These are phyloP conservation scores for Schwanniomyces occidentalis DNA, from an alignment of 805 yeast genomes.

Conservation along the genomic window DNA sequence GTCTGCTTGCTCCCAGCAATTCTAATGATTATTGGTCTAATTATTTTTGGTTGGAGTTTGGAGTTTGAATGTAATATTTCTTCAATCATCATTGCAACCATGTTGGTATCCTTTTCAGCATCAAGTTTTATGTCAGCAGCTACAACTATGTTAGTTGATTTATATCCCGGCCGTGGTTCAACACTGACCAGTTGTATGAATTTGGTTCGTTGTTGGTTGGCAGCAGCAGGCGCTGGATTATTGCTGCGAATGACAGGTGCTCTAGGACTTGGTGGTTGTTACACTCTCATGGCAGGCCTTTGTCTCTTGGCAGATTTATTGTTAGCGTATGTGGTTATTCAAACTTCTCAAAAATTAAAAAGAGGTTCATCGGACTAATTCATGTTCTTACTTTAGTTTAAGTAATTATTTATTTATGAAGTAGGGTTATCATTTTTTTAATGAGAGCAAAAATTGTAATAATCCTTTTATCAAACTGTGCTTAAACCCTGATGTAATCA, in stretches of 20 bases:
- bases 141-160: slow-evolving; percentile 72
- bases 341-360: too few species aligned
- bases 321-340: slow-evolving; percentile 10
- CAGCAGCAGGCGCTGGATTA: slow-evolving; percentile 71
- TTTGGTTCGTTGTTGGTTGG: slow-evolving; percentile 67
- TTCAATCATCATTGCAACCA: slow-evolving; percentile 58
- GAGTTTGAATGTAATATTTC: slow-evolving; percentile 47
- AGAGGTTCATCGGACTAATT: too few species aligned
- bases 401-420: too few species aligned
- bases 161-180: slow-evolving; percentile 69
- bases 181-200: slow-evolving; percentile 75
- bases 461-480: too few species aligned
- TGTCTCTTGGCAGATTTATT: slow-evolving; percentile 13
- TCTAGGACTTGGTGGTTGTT: slow-evolving; percentile 74
- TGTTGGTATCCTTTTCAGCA: slow-evolving; percentile 57
- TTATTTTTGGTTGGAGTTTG: slow-evolving; percentile 72
- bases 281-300: slow-evolving; percentile 65
- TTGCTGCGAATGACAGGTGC: slow-evolving; percentile 56
- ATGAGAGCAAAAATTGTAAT: too few species aligned
- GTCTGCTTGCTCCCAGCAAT: slow-evolving; percentile 34
- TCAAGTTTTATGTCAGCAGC: slow-evolving; percentile 58
- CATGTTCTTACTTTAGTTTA: too few species aligned
- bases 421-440: too few species aligned
- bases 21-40: slow-evolving; percentile 31
- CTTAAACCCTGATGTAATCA: too few species aligned